Percentiles rank a stretch among this genome's conserved stretches.
phyloP scores from a whole-genome alignment of 2,329 filamentous ascomycete species.

The Chlorencoelia australis region DNA sequence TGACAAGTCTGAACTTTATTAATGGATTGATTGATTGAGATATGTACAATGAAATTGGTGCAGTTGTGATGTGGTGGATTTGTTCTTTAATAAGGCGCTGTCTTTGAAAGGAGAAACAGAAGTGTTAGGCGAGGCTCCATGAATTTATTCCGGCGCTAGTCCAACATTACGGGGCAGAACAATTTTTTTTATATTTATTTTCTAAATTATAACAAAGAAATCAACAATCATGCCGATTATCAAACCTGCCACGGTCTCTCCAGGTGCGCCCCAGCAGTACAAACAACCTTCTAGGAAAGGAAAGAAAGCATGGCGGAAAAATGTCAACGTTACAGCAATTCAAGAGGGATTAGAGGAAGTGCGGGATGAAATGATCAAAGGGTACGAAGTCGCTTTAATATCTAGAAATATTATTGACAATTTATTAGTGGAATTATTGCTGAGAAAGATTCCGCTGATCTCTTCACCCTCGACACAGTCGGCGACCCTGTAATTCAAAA shows the following conservation, averaged over 20 bases:
- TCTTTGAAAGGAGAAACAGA: constrained; percentile 2
- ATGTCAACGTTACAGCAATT: constrained; percentile 86
- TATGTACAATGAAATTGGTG: constrained; percentile 11
- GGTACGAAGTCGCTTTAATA: constrained; percentile 42
- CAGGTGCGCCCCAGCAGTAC: constrained; percentile 63
- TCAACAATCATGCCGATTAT: constrained; percentile 24
- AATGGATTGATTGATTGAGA: constrained; percentile 2
- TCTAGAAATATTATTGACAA: constrained; percentile 8
- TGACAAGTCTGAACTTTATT: constrained; percentile 1
- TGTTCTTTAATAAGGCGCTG: constrained; percentile 1
- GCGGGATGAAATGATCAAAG: constrained; percentile 83
- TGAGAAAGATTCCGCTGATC: constrained; percentile 71
- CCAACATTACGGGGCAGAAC: no score
- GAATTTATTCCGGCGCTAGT: not conserved
- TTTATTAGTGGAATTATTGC: constrained; percentile 64
- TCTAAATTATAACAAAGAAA: no score
- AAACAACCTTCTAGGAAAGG: constrained; percentile 91
- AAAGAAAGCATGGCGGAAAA: constrained; percentile 98
- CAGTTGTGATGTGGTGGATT: constrained; percentile 2
- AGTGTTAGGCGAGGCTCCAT: constrained; percentile 1
- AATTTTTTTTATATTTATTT: no score
- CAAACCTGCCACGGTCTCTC: constrained; percentile 32
- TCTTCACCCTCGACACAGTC: constrained; percentile 73
- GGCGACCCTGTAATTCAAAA: constrained; percentile 58
- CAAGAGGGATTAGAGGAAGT: constrained; percentile 72